Conservation (phyloP, 768 basidiomycete genomes). For the Tricholoma bakamatsutake region DNA sequence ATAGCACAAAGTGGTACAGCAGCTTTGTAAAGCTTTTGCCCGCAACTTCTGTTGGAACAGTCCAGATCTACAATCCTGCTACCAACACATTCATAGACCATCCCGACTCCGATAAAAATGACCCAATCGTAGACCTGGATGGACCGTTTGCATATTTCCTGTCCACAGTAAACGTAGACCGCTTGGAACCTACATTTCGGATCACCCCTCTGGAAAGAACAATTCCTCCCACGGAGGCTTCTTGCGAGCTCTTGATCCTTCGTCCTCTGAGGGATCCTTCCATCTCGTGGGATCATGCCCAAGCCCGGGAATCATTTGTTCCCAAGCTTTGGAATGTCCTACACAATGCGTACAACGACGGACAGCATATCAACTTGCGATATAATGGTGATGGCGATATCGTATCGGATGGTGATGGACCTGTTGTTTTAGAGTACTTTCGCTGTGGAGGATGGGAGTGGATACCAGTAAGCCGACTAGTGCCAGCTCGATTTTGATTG, state of each 20-base stretch:
- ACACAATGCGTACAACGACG: constrained; percentile 70
- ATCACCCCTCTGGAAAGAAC: constrained; percentile 60
- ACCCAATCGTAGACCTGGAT: constrained; percentile 38
- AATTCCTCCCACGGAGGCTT: constrained; percentile 36
- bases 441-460: constrained; percentile 83
- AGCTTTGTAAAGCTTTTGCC: constrained; percentile 55
- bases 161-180: constrained; percentile 75
- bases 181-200: constrained; percentile 78
- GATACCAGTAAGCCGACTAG: constrained; percentile 52
- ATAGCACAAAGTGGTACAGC: constrained; percentile 67
- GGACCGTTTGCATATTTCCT: constrained; percentile 90
- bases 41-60: constrained; percentile 27
- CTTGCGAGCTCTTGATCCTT: constrained; percentile 72
- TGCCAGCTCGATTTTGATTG: background rate
- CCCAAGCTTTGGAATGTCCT: constrained; percentile 50
- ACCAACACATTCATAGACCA: constrained; percentile 40
- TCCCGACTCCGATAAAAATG: constrained; percentile 25
- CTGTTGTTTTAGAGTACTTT: constrained; percentile 67
- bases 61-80: constrained; percentile 58
- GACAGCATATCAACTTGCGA: constrained; percentile 57
- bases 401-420: constrained; percentile 37
- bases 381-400: constrained; percentile 45
- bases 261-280: constrained; percentile 63
- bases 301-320: constrained; percentile 44
- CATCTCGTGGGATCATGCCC: constrained; percentile 33